Evolutionary conservation across 768 basidiomycete species (phyloP).

Genomic region (Phanerochaete sordida): DNA sequence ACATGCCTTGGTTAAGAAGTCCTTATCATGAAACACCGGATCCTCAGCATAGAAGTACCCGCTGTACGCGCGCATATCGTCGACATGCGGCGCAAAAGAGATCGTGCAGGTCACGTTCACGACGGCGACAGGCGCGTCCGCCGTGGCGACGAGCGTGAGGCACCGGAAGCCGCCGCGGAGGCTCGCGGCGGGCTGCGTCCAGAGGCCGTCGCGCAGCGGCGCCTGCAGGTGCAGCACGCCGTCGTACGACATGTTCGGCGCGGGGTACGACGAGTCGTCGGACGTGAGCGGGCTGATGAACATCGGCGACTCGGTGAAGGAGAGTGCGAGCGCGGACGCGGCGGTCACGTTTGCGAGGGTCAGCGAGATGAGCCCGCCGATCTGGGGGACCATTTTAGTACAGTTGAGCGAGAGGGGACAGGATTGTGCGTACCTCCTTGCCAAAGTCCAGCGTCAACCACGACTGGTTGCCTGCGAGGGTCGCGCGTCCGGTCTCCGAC

Average conservation of each 20-base stretch:
- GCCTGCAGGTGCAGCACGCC: constrained; percentile 37
- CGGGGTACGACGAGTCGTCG: constrained; percentile 39
- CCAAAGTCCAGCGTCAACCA: constrained; percentile 57
- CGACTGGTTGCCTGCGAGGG: constrained; percentile 35
- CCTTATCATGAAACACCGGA: constrained; percentile 38
- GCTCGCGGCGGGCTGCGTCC: constrained; percentile 43
- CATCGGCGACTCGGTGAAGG: constrained; percentile 55
- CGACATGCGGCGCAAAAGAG: constrained; percentile 51
- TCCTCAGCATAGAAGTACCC: constrained; percentile 52
- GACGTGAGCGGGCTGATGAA: constrained; percentile 52
- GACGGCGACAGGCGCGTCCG: constrained; percentile 32
- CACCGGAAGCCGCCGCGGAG: constrained; percentile 54
- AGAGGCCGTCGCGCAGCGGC: constrained; percentile 36
- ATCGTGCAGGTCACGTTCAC: constrained; percentile 49
- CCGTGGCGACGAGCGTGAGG: constrained; percentile 43
- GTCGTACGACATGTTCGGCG: constrained; percentile 42
- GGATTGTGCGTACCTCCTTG: constrained; percentile 36
- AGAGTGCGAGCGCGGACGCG: constrained; percentile 40
- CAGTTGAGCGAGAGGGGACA: no score
- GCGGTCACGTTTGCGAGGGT: constrained; percentile 34
- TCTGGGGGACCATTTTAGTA: constrained; percentile 25
- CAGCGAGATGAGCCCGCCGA: constrained; percentile 51
- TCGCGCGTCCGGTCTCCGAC: constrained; percentile 23
- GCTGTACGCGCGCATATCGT: constrained; percentile 43
- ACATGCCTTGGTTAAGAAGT: constrained; percentile 46